Percentiles rank a stretch among this genome's conserved stretches.
These are phyloP conservation scores for Apiospora malaysiana DNA, from an alignment of 2,329 filamentous ascomycete genomes.

Conservation along the genomic window DNA sequence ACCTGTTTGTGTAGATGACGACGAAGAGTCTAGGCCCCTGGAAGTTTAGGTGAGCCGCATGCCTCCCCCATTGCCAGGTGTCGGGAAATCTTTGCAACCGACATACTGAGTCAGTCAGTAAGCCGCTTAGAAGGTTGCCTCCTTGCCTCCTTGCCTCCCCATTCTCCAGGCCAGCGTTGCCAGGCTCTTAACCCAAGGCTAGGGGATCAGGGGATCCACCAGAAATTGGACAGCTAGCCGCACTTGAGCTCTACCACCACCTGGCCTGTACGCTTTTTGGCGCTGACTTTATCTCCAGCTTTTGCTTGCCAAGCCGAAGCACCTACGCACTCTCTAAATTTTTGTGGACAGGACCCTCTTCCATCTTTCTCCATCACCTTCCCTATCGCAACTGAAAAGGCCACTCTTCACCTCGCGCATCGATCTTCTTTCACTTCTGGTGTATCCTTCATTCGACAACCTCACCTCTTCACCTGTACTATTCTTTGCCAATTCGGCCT, in stretches of 20 bases:
- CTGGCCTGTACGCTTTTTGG: not conserved
- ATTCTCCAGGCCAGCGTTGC: not conserved
- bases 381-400: constrained; percentile 20
- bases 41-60: constrained; percentile 5
- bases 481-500: not conserved
- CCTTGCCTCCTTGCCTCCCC: too few relatives aligned
- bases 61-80: constrained; percentile 7
- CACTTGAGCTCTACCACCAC: not conserved
- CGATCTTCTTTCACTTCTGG: constrained; percentile 1
- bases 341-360: constrained; percentile 22
- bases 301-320: not conserved
- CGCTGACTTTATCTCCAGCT: constrained; percentile 11
- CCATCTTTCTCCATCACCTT: constrained; percentile 22
- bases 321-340: constrained; percentile 10
- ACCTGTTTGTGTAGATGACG: too few relatives aligned
- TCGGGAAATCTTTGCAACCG: constrained; percentile 9
- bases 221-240: not conserved
- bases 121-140: not conserved
- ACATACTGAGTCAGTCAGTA: not conserved
- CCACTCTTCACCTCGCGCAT: constrained; percentile 19
- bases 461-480: not conserved
- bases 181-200: not conserved
- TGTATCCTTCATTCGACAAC: constrained; percentile 3
- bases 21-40: not conserved
- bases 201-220: not conserved